Percentiles rank a stretch among this genome's conserved stretches.
These are phyloP conservation scores for Barnettozyma sp. DNA, from an alignment of 805 yeast species.

Conservation along the genomic window DNA sequence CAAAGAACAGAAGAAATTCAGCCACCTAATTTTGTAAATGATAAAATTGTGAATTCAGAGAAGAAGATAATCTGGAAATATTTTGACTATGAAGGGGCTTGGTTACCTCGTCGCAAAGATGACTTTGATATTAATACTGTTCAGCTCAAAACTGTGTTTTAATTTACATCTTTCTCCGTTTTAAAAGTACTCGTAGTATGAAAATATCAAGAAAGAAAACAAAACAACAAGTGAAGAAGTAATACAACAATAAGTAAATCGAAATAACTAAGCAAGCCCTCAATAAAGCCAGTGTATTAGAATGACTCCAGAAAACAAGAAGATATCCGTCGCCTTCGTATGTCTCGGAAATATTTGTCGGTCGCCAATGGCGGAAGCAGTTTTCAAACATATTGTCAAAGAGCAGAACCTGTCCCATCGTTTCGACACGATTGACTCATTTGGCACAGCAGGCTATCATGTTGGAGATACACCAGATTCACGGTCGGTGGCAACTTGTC, in stretches of 20 bases:
- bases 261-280: not conserved
- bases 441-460: slow-evolving; percentile 85
- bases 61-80: slow-evolving; percentile 57
- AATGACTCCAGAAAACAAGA: not conserved
- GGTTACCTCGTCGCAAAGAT: slow-evolving; percentile 56
- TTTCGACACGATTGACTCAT: slow-evolving; percentile 68
- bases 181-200: not conserved
- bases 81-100: slow-evolving; percentile 73
- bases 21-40: slow-evolving; percentile 18
- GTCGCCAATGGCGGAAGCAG: slow-evolving; percentile 98
- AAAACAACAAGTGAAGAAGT: not conserved
- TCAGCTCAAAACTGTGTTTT: slow-evolving; percentile 13
- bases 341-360: slow-evolving; percentile 93
- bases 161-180: not conserved
- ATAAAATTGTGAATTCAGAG: slow-evolving; percentile 33
- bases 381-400: slow-evolving; percentile 60
- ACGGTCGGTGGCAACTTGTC: slow-evolving; percentile 63
- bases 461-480: slow-evolving; percentile 77
- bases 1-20: slow-evolving; percentile 47
- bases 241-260: not conserved
- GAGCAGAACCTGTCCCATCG: slow-evolving; percentile 35
- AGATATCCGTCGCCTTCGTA: slow-evolving; percentile 71
- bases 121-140: slow-evolving; percentile 38
- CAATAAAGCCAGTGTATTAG: not conserved
- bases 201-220: too few relatives aligned